These are phyloP conservation scores for Pisolithus microcarpus DNA, from an alignment of 768 basidiomycete species.

Conservation along the genomic window DNA sequence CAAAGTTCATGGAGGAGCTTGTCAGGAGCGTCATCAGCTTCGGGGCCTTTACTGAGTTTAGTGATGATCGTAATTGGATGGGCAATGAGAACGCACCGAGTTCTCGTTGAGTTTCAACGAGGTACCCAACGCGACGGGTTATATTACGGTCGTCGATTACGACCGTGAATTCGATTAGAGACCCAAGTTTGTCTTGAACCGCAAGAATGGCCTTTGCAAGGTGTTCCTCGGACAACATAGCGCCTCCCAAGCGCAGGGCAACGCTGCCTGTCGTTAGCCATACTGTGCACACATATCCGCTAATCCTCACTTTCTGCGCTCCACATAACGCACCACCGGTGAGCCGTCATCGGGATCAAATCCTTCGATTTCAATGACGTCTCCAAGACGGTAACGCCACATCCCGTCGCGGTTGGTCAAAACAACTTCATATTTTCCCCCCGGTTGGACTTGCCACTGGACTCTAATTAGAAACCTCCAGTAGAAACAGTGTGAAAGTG, in stretches of 20 bases:
- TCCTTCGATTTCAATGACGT: slow-evolving; percentile 13
- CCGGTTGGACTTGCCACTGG: slow-evolving; percentile 12
- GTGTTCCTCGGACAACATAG: slow-evolving; percentile 9
- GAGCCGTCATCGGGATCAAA: slow-evolving; percentile 14
- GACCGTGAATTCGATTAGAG: slow-evolving; percentile 11
- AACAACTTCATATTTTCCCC: slow-evolving; percentile 13
- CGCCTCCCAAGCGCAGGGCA: slow-evolving; percentile 1
- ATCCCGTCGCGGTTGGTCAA: slow-evolving; percentile 15
- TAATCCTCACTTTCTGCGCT: slow-evolving; percentile 14
- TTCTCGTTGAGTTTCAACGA: neutral
- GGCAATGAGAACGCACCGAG: neutral
- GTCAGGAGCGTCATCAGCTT: neutral
- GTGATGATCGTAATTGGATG: no score
- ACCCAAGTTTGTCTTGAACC: slow-evolving; percentile 7
- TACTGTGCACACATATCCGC: neutral
- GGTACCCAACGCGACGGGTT: neutral
- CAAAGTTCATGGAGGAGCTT: slow-evolving; percentile 2
- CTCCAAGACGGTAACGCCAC: slow-evolving; percentile 21
- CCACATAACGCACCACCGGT: slow-evolving; percentile 15
- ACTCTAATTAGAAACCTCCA: neutral
- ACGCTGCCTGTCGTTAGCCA: slow-evolving; percentile 1
- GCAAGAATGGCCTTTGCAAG: slow-evolving; percentile 9
- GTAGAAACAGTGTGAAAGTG: no score
- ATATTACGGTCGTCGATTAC: slow-evolving; percentile 11
- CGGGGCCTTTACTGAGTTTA: neutral